These are phyloP conservation scores for Podosphaera fusca DNA, from an alignment of 2,329 filamentous ascomycete species.

Conservation along the genomic window DNA sequence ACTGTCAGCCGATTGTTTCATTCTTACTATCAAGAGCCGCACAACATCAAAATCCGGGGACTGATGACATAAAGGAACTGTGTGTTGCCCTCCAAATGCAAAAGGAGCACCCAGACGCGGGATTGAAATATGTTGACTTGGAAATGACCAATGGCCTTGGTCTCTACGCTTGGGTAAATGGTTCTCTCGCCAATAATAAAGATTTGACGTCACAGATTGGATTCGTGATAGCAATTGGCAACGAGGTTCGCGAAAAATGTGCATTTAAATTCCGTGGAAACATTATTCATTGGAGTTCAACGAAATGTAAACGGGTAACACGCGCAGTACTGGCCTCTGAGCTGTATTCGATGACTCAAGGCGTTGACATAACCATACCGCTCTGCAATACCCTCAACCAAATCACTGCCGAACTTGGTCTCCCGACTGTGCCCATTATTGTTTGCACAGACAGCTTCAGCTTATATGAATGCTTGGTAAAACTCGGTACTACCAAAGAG, in stretches of 20 bases:
- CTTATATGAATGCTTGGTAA: too few relatives aligned
- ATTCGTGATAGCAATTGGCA: background rate
- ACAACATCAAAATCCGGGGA: background rate
- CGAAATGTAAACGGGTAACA: background rate
- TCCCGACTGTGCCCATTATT: background rate
- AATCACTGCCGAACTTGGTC: background rate
- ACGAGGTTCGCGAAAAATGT: background rate
- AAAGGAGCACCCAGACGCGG: background rate
- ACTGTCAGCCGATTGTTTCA: background rate
- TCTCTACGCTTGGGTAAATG: background rate
- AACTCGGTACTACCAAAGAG: too few relatives aligned
- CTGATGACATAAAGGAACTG: background rate
- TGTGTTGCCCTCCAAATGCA: background rate
- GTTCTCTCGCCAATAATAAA: background rate
- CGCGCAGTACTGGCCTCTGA: background rate
- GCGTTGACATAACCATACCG: background rate
- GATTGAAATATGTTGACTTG: background rate
- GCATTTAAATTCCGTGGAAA: background rate
- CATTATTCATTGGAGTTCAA: background rate
- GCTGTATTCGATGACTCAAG: background rate
- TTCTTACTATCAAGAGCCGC: constrained; percentile 1
- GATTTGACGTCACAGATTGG: background rate
- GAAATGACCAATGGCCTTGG: background rate
- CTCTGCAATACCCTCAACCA: too few relatives aligned
- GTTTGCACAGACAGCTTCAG: background rate